Evolutionary conservation across 352 stramenopile species (phyloP).

Genomic region (Globisporangium echinulatum): DNA sequence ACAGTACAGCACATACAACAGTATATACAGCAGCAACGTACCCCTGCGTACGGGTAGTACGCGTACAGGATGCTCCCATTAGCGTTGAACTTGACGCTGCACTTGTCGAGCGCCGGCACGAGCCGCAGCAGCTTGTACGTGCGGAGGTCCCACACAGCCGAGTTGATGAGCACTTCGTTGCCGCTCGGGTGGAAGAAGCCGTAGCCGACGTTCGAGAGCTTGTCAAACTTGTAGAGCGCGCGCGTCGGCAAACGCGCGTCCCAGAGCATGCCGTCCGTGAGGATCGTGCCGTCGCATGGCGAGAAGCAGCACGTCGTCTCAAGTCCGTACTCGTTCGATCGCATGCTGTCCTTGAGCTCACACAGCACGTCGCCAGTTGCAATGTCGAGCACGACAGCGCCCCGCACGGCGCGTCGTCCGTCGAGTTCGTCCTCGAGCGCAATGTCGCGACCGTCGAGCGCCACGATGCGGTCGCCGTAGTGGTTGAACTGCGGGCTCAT

Average conservation of each 20-base stretch:
- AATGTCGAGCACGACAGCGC: constrained; percentile 63
- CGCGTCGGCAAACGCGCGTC: constrained; percentile 62
- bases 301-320: constrained; percentile 82
- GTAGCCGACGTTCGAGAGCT: constrained; percentile 77
- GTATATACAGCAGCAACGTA: constrained; percentile 19
- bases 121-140: constrained; percentile 81
- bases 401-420: constrained; percentile 23
- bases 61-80: constrained; percentile 72
- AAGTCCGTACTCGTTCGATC: constrained; percentile 66
- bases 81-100: constrained; percentile 66
- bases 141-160: constrained; percentile 85
- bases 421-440: constrained; percentile 30
- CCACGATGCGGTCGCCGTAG: constrained; percentile 67
- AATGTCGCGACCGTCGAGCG: constrained; percentile 41
- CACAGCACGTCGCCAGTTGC: constrained; percentile 54
- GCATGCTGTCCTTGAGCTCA: constrained; percentile 51
- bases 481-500: constrained; percentile 71
- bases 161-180: constrained; percentile 88
- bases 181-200: constrained; percentile 83
- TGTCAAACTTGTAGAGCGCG: constrained; percentile 87
- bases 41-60: constrained; percentile 68
- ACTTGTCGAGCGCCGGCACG: constrained; percentile 84
- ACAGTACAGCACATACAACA: constrained; percentile 2
- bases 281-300: constrained; percentile 57
- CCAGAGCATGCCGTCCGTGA: constrained; percentile 82